Percentiles rank a stretch among this genome's conserved stretches.
Conservation (phyloP, 257 asterid species). For the Nicotiana noctiflora region DNA sequence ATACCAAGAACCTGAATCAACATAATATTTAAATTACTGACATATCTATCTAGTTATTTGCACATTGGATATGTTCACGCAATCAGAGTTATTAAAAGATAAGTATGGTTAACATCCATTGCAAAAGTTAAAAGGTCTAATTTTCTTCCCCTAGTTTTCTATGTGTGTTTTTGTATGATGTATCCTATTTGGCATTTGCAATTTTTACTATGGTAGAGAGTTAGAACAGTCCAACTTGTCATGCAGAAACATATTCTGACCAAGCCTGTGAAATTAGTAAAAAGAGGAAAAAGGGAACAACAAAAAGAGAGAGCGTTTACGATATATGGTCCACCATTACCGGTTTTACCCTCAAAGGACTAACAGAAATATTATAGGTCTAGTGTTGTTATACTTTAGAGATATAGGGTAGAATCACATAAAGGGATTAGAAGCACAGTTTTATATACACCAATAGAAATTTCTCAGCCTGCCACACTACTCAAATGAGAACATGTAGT, state of each 20-base stretch:
- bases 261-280: background rate
- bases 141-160: background rate
- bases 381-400: background rate
- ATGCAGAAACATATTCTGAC: background rate
- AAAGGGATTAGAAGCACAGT: background rate
- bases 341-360: background rate
- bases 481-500: background rate
- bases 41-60: background rate
- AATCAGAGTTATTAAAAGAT: background rate
- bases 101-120: background rate
- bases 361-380: background rate
- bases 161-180: background rate
- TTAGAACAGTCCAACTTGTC: background rate
- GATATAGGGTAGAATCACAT: background rate
- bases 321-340: background rate
- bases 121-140: background rate
- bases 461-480: background rate
- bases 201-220: background rate
- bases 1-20: conserved; percentile 64
- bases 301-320: background rate
- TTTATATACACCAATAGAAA: background rate
- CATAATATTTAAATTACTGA: background rate
- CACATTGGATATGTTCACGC: background rate
- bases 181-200: background rate
- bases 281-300: background rate